phyloP scores from a whole-genome alignment of 768 basidiomycete species.

The Megacollybia marginata region DNA sequence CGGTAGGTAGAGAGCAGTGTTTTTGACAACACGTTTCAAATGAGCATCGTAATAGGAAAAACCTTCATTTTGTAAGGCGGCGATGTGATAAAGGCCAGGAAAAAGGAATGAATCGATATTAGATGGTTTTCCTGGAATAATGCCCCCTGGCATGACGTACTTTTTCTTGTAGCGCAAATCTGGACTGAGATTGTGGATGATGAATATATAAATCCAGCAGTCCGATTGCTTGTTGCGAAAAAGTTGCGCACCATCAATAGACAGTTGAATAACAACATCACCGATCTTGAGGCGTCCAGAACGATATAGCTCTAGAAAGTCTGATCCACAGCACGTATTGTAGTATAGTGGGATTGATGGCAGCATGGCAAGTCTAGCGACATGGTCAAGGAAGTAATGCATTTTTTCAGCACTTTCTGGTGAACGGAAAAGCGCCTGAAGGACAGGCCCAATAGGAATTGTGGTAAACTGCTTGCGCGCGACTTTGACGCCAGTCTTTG shows the following conservation, averaged over 20 bases:
- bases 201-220: slow-evolving; percentile 30
- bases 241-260: slow-evolving; percentile 32
- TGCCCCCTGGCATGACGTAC: slow-evolving; percentile 19
- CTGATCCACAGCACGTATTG: too few relatives aligned
- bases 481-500: too few relatives aligned
- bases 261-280: too few relatives aligned
- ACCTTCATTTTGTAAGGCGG: too few relatives aligned
- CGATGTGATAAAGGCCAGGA: too few relatives aligned
- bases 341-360: slow-evolving; percentile 20
- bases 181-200: too few relatives aligned
- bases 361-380: slow-evolving; percentile 20
- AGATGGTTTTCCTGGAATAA: slow-evolving; percentile 30
- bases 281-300: slow-evolving; percentile 11
- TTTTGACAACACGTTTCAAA: too few relatives aligned
- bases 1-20: too few relatives aligned
- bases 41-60: too few relatives aligned
- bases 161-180: too few relatives aligned
- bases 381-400: slow-evolving; percentile 16
- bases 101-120: slow-evolving; percentile 25
- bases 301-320: not conserved
- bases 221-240: slow-evolving; percentile 33
- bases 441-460: slow-evolving; percentile 33
- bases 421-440: slow-evolving; percentile 28
- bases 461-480: slow-evolving; percentile 26
- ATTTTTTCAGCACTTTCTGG: slow-evolving; percentile 15